phyloP scores from a whole-genome alignment of 106 monocot genomes.

The Hemerocallis citrina region DNA sequence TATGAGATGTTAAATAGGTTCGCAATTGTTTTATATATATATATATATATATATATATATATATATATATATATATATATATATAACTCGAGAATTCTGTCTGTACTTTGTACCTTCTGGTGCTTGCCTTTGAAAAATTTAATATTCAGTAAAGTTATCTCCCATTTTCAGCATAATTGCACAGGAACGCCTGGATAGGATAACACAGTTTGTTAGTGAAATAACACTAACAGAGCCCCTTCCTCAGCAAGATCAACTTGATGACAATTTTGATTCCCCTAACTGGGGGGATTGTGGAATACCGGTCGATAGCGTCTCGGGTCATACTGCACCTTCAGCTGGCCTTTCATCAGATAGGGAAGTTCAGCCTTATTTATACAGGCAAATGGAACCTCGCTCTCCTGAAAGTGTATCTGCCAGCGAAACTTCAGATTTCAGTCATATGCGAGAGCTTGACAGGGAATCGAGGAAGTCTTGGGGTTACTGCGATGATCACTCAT shows the following conservation, averaged over 20 bases:
- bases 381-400: constrained; percentile 45
- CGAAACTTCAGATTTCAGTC: constrained; percentile 66
- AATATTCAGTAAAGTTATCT: constrained; percentile 9
- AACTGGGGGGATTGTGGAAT: constrained; percentile 63
- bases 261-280: constrained; percentile 37
- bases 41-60: too few relatives aligned
- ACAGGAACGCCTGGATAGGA: constrained; percentile 89
- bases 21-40: too few relatives aligned
- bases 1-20: constrained; percentile 99
- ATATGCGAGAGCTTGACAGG: constrained; percentile 64
- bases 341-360: constrained; percentile 35
- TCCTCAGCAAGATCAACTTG: constrained; percentile 31
- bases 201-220: constrained; percentile 79
- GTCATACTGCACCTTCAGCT: constrained; percentile 35
- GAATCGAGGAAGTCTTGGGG: constrained; percentile 38
- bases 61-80: constrained; percentile 1
- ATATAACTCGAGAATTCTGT: not conserved
- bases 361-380: constrained; percentile 27
- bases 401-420: constrained; percentile 73
- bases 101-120: not conserved
- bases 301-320: constrained; percentile 48
- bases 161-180: constrained; percentile 65
- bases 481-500: constrained; percentile 59
- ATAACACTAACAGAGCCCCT: constrained; percentile 47
- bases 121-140: not conserved